Evolutionary conservation across 805 yeast genomes (phyloP).

Genomic region (Myxozyma nipponensis): DNA sequence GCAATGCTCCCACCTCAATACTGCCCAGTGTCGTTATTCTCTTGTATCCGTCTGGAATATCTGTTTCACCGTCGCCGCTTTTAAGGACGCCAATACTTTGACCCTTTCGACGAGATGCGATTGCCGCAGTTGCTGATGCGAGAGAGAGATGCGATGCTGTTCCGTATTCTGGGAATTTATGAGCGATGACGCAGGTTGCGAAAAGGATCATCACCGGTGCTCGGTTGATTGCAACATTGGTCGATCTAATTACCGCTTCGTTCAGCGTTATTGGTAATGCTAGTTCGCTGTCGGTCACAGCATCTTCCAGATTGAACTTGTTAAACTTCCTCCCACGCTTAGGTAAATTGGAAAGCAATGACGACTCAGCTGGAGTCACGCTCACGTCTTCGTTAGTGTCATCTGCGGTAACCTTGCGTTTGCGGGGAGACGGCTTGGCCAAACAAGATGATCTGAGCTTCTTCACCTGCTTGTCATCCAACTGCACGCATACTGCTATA

Average conservation of each 20-base stretch:
- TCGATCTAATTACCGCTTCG: neutral
- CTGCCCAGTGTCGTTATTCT: slow-evolving; percentile 7
- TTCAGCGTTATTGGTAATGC: slow-evolving; percentile 10
- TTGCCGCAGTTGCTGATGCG: slow-evolving; percentile 22
- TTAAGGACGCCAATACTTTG: slow-evolving; percentile 10
- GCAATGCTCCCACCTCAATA: slow-evolving; percentile 19
- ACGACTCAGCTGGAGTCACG: neutral
- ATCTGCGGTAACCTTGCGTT: neutral
- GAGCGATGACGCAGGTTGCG: slow-evolving; percentile 11
- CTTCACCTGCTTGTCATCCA: slow-evolving; percentile 8
- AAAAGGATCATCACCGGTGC: slow-evolving; percentile 26
- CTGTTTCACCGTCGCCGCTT: neutral
- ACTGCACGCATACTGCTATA: slow-evolving; percentile 3
- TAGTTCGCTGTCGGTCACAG: slow-evolving; percentile 8
- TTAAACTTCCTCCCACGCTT: slow-evolving; percentile 4
- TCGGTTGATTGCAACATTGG: slow-evolving; percentile 13
- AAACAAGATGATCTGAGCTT: slow-evolving; percentile 7
- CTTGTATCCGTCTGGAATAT: slow-evolving; percentile 13
- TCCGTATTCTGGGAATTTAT: slow-evolving; percentile 18
- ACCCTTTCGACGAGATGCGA: slow-evolving; percentile 15
- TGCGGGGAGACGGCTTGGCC: neutral
- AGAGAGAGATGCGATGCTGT: slow-evolving; percentile 19
- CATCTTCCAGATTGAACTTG: neutral
- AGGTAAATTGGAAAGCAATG: neutral
- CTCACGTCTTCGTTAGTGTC: neutral